Evolutionary conservation across 2,329 filamentous ascomycete genomes (phyloP).

Genomic region (Ilyonectria sp.): DNA sequence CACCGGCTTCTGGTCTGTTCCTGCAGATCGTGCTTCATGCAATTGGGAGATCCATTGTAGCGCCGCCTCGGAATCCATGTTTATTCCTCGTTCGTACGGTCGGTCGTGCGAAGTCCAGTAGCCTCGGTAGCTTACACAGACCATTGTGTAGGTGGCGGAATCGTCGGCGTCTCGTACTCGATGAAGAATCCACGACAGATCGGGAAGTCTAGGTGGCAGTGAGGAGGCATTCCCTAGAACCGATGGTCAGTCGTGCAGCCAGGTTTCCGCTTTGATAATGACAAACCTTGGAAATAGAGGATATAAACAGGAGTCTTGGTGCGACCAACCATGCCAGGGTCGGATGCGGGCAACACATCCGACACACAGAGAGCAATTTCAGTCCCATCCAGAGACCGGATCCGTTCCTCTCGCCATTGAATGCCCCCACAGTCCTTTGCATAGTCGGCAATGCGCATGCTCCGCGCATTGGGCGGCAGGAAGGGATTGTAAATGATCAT

Average conservation of each 20-base stretch:
- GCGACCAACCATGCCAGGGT: conserved; percentile 1
- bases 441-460: conserved; percentile 78
- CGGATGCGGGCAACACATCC: conserved; percentile 49
- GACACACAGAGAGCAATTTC: conserved; percentile 73
- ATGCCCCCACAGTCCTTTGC: conserved; percentile 71
- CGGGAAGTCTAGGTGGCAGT: conserved; percentile 69
- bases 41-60: conserved; percentile 71
- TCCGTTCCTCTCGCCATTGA: conserved; percentile 76
- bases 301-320: conserved; percentile 64
- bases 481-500: conserved; percentile 88
- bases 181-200: conserved; percentile 68
- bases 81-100: conserved; percentile 79
- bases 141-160: conserved; percentile 61
- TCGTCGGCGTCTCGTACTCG: conserved; percentile 58
- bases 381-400: conserved; percentile 75
- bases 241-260: conserved; percentile 40
- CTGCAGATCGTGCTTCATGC: conserved; percentile 48
- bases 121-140: conserved; percentile 76
- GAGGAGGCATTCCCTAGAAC: conserved; percentile 71
- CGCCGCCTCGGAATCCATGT: conserved; percentile 76
- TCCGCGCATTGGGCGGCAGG: conserved; percentile 78
- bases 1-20: conserved; percentile 48
- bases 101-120: conserved; percentile 85
- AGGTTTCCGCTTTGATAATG: background rate
- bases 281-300: conserved; percentile 47